phyloP scores from a whole-genome alignment of 192 early-diverging fungal species.

The Coemansia sp. region DNA sequence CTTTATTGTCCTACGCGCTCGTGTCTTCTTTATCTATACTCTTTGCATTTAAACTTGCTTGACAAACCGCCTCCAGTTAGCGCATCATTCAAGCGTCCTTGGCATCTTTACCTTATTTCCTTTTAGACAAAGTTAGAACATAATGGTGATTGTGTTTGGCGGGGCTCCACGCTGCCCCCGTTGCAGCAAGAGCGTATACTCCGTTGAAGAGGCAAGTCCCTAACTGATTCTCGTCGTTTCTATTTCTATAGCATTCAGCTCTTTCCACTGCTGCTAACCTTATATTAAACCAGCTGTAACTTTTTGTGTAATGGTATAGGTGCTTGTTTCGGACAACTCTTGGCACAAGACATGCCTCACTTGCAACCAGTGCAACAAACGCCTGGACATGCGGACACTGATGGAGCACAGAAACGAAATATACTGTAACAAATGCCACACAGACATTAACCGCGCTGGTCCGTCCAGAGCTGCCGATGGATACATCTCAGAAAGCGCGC shows the following conservation, averaged over 20 bases:
- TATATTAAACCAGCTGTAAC: too few species aligned
- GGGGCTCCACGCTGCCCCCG: constrained; percentile 54
- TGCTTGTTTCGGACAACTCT: constrained; percentile 46
- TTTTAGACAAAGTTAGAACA: background rate
- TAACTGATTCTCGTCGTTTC: too few species aligned
- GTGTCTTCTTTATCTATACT: background rate
- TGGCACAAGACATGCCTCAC: constrained; percentile 53
- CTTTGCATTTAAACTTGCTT: background rate
- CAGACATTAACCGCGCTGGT: constrained; percentile 14
- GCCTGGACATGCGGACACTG: constrained; percentile 40
- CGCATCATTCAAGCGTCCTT: background rate
- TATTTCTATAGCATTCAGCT: background rate
- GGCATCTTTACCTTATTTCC: background rate
- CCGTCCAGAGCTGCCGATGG: constrained; percentile 8
- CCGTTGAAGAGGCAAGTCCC: constrained; percentile 54
- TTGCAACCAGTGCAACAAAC: constrained; percentile 36
- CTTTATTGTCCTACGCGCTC: background rate
- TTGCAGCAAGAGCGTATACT: constrained; percentile 52
- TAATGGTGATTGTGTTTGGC: constrained; percentile 24
- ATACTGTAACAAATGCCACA: constrained; percentile 51
- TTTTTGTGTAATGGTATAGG: constrained; percentile 15
- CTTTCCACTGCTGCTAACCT: too few species aligned
- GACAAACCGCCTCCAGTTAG: background rate
- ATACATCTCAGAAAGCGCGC: background rate
- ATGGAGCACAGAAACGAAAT: constrained; percentile 45